A percentile compares a stretch with the other conserved stretches of the same genome.
Conservation (phyloP, 768 basidiomycete species). For the Tulasnella sp. region DNA sequence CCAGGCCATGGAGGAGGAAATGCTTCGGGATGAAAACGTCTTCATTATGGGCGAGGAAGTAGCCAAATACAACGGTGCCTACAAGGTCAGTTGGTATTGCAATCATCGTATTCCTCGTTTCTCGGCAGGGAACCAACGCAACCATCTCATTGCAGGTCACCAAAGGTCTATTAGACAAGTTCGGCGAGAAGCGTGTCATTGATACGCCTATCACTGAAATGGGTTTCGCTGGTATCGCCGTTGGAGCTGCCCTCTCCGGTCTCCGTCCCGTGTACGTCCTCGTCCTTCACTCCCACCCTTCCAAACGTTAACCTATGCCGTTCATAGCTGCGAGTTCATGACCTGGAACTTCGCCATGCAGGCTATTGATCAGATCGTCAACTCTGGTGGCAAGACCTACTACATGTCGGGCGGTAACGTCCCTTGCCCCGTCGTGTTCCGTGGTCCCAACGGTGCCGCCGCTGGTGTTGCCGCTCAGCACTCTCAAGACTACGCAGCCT, state of each 20-base stretch:
- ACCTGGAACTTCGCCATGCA: conserved; percentile 99
- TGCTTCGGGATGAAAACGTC: conserved; percentile 92
- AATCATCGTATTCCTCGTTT: neutral
- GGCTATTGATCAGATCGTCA: conserved; percentile 99
- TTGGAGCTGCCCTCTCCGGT: conserved; percentile 92
- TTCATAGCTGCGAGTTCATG: conserved; percentile 94
- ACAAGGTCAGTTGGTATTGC: conserved; percentile 64
- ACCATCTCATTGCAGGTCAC: conserved; percentile 66
- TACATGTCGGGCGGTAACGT: conserved; percentile 99
- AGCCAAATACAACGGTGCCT: conserved; percentile 96
- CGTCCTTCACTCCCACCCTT: conserved; percentile 33
- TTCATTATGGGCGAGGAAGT: conserved; percentile 98
- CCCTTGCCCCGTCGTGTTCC: conserved; percentile 98
- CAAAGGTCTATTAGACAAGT: conserved; percentile 98
- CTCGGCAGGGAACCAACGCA: neutral
- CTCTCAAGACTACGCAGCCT: conserved; percentile 95
- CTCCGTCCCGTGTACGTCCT: conserved; percentile 81
- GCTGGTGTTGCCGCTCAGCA: conserved; percentile 97
- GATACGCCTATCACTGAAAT: conserved; percentile 98
- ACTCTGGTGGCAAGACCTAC: conserved; percentile 99
- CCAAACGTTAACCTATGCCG: neutral
- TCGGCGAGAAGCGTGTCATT: conserved; percentile 96
- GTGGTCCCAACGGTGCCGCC: conserved; percentile 98
- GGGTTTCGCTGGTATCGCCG: conserved; percentile 97
- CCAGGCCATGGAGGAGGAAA: conserved; percentile 98